Evolutionary conservation across 345 rosid species (phyloP).

Genomic region (Conringia planisiliqua): DNA sequence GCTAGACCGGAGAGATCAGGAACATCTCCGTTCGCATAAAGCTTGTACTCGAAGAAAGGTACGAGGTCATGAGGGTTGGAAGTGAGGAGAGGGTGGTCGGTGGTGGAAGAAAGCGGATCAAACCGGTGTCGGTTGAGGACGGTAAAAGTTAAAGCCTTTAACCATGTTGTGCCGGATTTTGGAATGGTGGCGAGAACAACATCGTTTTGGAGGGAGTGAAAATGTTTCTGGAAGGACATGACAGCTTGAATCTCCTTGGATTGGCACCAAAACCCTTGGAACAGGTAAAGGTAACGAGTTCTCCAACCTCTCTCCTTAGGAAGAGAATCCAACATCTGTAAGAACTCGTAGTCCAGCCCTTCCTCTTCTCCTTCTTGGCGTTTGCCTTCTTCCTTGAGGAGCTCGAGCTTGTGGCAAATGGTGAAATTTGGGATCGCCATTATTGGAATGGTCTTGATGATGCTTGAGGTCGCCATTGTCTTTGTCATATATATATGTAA

Average conservation of each 20-base stretch:
- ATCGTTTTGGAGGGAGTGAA: conserved; percentile 29
- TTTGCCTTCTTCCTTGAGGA: conserved; percentile 11
- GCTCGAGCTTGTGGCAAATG: conserved; percentile 27
- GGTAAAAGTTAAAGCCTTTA: conserved; percentile 47
- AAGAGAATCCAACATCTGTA: conserved; percentile 47
- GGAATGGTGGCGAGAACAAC: conserved; percentile 46
- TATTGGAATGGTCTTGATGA: conserved; percentile 15
- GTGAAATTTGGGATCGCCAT: conserved; percentile 19
- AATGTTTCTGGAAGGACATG: conserved; percentile 45
- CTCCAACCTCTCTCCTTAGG: conserved; percentile 72
- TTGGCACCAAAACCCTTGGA: conserved; percentile 78
- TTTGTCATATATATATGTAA: background rate
- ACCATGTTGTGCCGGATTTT: conserved; percentile 63
- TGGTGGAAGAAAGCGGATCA: conserved; percentile 5
- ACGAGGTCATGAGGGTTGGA: conserved; percentile 59
- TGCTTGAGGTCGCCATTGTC: conserved; percentile 34
- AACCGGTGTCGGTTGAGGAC: conserved; percentile 33
- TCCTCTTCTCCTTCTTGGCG: conserved; percentile 18
- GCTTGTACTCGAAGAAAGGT: conserved; percentile 54
- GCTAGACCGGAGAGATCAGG: conserved; percentile 40
- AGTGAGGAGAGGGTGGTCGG: conserved; percentile 41
- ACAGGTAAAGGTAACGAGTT: conserved; percentile 49
- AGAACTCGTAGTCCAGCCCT: conserved; percentile 46
- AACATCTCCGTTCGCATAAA: conserved; percentile 36
- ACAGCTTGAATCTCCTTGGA: conserved; percentile 55